phyloP scores from a whole-genome alignment of 1,139 yeast species.

The Suhomyces taliae region DNA sequence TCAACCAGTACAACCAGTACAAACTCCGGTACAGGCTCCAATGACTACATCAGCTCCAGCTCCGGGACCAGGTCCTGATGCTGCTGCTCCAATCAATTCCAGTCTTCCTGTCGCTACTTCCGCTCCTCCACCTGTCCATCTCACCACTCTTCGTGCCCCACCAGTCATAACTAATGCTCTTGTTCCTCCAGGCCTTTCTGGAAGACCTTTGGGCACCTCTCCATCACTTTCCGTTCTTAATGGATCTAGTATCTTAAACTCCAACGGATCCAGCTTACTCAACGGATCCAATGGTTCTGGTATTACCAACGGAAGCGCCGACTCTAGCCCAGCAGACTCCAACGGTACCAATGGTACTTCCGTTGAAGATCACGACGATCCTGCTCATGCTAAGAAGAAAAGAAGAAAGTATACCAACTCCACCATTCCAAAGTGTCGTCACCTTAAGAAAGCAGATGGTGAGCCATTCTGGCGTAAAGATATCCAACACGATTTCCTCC shows the following conservation, averaged over 20 bases:
- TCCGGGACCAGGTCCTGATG: too few relatives aligned
- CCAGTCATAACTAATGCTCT: too few relatives aligned
- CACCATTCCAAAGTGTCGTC: constrained; percentile 38
- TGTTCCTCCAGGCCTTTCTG: too few relatives aligned
- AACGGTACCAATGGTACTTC: not conserved
- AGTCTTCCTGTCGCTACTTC: constrained; percentile 1
- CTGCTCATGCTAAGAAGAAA: constrained; percentile 10
- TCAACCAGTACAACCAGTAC: not conserved
- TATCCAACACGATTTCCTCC: constrained; percentile 80
- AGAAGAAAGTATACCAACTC: constrained; percentile 14
- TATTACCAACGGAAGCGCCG: not conserved
- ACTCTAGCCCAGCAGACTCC: not conserved
- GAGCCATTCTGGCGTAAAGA: constrained; percentile 90
- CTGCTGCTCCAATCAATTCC: not conserved
- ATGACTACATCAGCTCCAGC: not conserved
- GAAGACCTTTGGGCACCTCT: too few relatives aligned
- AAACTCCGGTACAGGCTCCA: not conserved
- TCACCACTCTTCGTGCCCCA: too few relatives aligned
- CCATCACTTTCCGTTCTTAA: too few relatives aligned
- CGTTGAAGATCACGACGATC: constrained; percentile 1
- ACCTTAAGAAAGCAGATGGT: constrained; percentile 86
- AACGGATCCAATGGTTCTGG: not conserved
- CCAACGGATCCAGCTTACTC: too few relatives aligned
- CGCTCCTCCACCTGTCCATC: not conserved
- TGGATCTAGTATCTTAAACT: too few relatives aligned